phyloP scores from a whole-genome alignment of 768 basidiomycete genomes.

The Tubosaeta sp. region DNA sequence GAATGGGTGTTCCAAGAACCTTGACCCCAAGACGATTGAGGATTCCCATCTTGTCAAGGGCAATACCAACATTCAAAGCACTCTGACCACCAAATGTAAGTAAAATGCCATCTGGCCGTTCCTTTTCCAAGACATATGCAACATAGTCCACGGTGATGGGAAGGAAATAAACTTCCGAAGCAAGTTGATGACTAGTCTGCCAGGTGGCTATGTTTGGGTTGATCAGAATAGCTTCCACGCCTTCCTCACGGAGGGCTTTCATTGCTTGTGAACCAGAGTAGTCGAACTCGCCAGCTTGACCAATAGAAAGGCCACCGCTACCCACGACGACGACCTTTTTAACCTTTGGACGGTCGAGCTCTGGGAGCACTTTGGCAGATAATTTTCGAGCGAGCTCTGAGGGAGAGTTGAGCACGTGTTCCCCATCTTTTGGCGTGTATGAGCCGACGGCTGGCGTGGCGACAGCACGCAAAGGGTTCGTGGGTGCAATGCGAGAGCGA shows the following conservation, averaged over 20 bases:
- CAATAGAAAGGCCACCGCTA: slow-evolving; percentile 92
- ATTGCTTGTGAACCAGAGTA: slow-evolving; percentile 99
- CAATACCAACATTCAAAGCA: slow-evolving; percentile 96
- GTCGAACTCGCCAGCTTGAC: slow-evolving; percentile 99
- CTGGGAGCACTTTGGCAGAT: slow-evolving; percentile 91
- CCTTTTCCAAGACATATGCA: slow-evolving; percentile 97
- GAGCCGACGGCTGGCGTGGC: slow-evolving; percentile 74
- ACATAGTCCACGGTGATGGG: slow-evolving; percentile 97
- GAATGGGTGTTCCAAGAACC: slow-evolving; percentile 93
- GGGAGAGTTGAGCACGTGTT: slow-evolving; percentile 85
- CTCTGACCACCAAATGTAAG: slow-evolving; percentile 98
- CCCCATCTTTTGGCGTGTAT: slow-evolving; percentile 56
- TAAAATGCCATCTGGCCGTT: slow-evolving; percentile 94
- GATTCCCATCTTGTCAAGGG: slow-evolving; percentile 94
- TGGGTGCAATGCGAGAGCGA: slow-evolving; percentile 39
- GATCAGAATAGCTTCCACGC: slow-evolving; percentile 89
- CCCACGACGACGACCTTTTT: slow-evolving; percentile 96
- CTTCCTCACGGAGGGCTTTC: slow-evolving; percentile 95
- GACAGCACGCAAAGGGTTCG: slow-evolving; percentile 56
- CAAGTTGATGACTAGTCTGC: slow-evolving; percentile 98
- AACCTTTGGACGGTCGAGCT: slow-evolving; percentile 86
- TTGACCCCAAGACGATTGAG: slow-evolving; percentile 88
- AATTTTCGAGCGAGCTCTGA: slow-evolving; percentile 92
- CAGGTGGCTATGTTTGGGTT: slow-evolving; percentile 99
- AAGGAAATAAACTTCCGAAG: slow-evolving; percentile 95